Base-by-base conservation (phyloP, 1,284 basidiomycete genomes). In the Hemileia vastatrix region DNA sequence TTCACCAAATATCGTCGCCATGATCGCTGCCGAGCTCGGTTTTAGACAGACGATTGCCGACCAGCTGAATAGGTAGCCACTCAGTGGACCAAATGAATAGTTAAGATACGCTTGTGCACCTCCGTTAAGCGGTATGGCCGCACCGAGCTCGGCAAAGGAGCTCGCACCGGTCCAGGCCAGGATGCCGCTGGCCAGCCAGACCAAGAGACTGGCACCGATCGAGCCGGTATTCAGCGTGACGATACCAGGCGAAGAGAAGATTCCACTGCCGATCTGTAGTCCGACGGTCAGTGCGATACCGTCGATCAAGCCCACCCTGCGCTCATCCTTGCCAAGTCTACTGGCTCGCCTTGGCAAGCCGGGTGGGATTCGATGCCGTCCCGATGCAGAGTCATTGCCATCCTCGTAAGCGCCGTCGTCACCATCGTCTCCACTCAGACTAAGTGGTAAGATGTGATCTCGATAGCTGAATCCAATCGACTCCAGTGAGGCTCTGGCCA, bases 31-130 rank as follows among this genome's bases (percentile, higher is more conserved):
- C 1, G 77, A 77, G 0, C 81, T 90, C 67, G 90, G 76, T 49
- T 74, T 74, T 18, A 79, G 70, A 0, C 76, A 75, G 0, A 75
- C 74, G 6, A 78, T 70, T 0, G 76, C 76, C 0, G 72, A 76
- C 70, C 74, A 77, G 0, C 72, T 71, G 63, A 75, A 78, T 8
- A 76, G 69, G 87, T 77, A 90, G 86, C 57, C 96, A 81, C 3
- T 88, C 89, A 65, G 88, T 84, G 31, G 88, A 88, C 89, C 88
- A 93, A 43, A 90, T 84, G 76, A 87, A 92, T 6, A 93, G 80
- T 74, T 87, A 92, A 96, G 83, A 76, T 97, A 88, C 15, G 86
- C 91, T 45, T 95, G 92, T 13, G 90, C 85, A 23, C 92, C 92
- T 24, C 91, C 92, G 69, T 92, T 80, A 6, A 80, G 66, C 0